phyloP scores from a whole-genome alignment of 2,329 filamentous ascomycete genomes.

The Myriosclerotinia duriaeana region DNA sequence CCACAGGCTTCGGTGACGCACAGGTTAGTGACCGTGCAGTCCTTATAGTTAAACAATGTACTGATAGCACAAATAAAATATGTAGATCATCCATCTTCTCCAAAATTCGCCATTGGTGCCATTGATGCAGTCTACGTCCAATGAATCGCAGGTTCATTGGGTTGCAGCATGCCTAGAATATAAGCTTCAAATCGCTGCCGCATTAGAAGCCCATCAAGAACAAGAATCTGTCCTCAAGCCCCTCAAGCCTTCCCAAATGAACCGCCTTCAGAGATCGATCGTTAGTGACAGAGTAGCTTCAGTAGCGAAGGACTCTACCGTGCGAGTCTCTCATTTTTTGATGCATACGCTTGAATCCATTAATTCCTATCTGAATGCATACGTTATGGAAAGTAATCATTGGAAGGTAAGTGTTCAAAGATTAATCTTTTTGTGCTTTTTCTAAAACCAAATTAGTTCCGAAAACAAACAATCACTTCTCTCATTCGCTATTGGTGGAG shows the following conservation, averaged over 20 bases:
- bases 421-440: neutral
- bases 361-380: slow-evolving; percentile 46
- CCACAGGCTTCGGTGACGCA: slow-evolving; percentile 42
- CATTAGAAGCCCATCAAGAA: slow-evolving; percentile 46
- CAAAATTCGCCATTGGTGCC: slow-evolving; percentile 56
- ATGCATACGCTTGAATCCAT: slow-evolving; percentile 46
- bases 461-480: slow-evolving; percentile 43
- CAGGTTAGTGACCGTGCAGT: slow-evolving; percentile 46
- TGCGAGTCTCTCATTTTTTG: slow-evolving; percentile 54
- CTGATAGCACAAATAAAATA: slow-evolving; percentile 39
- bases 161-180: slow-evolving; percentile 54
- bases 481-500: slow-evolving; percentile 56
- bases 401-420: slow-evolving; percentile 36
- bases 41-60: slow-evolving; percentile 37
- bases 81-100: slow-evolving; percentile 58
- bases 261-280: slow-evolving; percentile 60
- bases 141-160: slow-evolving; percentile 46
- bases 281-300: slow-evolving; percentile 54
- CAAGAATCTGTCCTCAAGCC: slow-evolving; percentile 48
- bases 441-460: slow-evolving; percentile 30
- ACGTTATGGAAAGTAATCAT: slow-evolving; percentile 34
- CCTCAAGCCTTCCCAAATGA: slow-evolving; percentile 52
- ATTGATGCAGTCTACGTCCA: slow-evolving; percentile 45
- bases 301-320: slow-evolving; percentile 61
- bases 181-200: slow-evolving; percentile 47